These are phyloP conservation scores for Phialophora chinensis DNA, from an alignment of 2,329 filamentous ascomycete genomes.

Conservation along the genomic window DNA sequence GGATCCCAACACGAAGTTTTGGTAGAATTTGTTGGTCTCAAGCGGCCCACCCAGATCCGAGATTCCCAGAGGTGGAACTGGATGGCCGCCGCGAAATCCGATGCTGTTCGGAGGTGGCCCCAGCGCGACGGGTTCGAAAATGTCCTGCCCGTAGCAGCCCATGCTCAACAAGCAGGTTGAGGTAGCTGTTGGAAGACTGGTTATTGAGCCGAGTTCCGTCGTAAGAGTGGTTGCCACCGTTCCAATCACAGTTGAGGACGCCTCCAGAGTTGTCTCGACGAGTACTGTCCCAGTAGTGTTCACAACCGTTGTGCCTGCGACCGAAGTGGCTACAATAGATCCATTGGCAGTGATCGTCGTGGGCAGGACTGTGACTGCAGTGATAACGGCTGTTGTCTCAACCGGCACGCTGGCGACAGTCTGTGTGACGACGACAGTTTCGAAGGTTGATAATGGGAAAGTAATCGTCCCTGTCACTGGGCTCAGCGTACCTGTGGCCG, in stretches of 20 bases:
- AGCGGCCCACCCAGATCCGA: constrained; percentile 44
- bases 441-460: constrained; percentile 37
- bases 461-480: constrained; percentile 38
- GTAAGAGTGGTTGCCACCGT: constrained; percentile 35
- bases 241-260: constrained; percentile 32
- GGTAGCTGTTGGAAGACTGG: constrained; percentile 31
- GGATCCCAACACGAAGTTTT: constrained; percentile 77
- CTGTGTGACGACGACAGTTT: constrained; percentile 33
- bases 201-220: constrained; percentile 32
- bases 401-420: constrained; percentile 37
- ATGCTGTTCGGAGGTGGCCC: constrained; percentile 49
- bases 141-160: constrained; percentile 45
- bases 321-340: constrained; percentile 33
- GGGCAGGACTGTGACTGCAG: constrained; percentile 35
- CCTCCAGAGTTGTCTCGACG: constrained; percentile 35
- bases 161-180: constrained; percentile 34
- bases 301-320: constrained; percentile 35
- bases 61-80: constrained; percentile 48
- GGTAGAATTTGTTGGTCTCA: constrained; percentile 67
- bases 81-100: constrained; percentile 49
- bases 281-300: constrained; percentile 37
- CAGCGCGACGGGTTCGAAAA: constrained; percentile 51
- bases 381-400: constrained; percentile 33
- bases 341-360: constrained; percentile 35
- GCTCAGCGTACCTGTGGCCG: constrained; percentile 27